These are phyloP conservation scores for Epichloe bromicola DNA, from an alignment of 2,329 filamentous ascomycete genomes.

Conservation along the genomic window DNA sequence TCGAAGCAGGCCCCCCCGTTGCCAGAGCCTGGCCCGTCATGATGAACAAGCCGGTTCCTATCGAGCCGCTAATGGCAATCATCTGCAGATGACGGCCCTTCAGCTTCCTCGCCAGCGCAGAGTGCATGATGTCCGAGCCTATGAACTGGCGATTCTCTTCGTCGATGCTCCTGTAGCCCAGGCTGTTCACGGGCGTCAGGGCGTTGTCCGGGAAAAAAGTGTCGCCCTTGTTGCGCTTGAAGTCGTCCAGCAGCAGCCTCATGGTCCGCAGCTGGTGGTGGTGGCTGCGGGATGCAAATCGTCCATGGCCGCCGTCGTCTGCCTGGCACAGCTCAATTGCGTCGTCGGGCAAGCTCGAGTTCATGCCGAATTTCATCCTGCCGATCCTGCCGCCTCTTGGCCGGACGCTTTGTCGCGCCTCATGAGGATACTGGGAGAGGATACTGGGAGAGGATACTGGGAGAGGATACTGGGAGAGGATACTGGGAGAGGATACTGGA, in stretches of 20 bases:
- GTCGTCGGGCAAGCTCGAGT: neutral
- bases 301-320: neutral
- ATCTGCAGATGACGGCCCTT: slow-evolving; percentile 86
- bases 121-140: slow-evolving; percentile 61
- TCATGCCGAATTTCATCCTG: neutral
- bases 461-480: too few relatives aligned
- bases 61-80: slow-evolving; percentile 92
- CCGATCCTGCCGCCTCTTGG: neutral
- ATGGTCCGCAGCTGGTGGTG: neutral
- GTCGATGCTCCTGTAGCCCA: slow-evolving; percentile 24
- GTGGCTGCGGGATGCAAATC: neutral
- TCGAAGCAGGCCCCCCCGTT: slow-evolving; percentile 69
- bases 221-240: slow-evolving; percentile 45
- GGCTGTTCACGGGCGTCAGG: slow-evolving; percentile 20
- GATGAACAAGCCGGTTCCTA: slow-evolving; percentile 71
- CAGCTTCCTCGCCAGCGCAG: slow-evolving; percentile 60
- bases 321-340: neutral
- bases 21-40: slow-evolving; percentile 61
- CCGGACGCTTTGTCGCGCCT: too few relatives aligned
- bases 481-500: too few relatives aligned
- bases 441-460: too few relatives aligned
- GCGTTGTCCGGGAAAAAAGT: slow-evolving; percentile 33
- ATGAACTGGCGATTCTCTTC: slow-evolving; percentile 43
- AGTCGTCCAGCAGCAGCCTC: slow-evolving; percentile 45
- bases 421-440: too few relatives aligned